Evolutionary conservation across 495 filamentous ascomycete genomes (phyloP).

Genomic region (Rhypophila decipiens): DNA sequence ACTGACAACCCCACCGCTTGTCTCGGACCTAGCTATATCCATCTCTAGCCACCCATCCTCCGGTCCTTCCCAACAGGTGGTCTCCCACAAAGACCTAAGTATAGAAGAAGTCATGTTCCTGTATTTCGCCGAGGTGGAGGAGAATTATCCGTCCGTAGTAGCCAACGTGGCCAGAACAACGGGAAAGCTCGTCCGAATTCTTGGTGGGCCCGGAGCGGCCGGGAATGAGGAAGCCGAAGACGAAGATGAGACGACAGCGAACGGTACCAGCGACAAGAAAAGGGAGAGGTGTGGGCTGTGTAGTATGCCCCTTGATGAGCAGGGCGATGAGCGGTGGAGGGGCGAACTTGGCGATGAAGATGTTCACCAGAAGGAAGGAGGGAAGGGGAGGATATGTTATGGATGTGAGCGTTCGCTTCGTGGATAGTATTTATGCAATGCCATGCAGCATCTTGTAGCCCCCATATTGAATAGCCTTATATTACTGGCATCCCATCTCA

Average conservation of each 20-base stretch:
- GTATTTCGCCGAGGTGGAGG: slow-evolving; percentile 83
- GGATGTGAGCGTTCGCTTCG: slow-evolving; percentile 45
- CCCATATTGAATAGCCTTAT: too few species aligned
- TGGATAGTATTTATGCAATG: slow-evolving; percentile 16
- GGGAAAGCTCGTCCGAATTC: slow-evolving; percentile 56
- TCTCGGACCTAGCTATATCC: slow-evolving; percentile 6
- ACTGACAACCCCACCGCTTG: slow-evolving; percentile 21
- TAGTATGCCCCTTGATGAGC: slow-evolving; percentile 42
- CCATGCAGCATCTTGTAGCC: too few species aligned
- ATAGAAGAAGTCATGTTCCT: slow-evolving; percentile 87
- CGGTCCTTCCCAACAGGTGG: slow-evolving; percentile 21
- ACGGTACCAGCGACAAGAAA: not conserved
- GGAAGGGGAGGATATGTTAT: slow-evolving; percentile 36
- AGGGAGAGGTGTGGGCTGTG: slow-evolving; percentile 45
- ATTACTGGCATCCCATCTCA: too few species aligned
- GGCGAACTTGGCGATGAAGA: slow-evolving; percentile 37
- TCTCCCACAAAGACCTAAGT: slow-evolving; percentile 66
- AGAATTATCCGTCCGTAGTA: slow-evolving; percentile 84
- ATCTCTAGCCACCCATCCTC: not conserved
- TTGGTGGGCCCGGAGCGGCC: not conserved
- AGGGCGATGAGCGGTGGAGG: slow-evolving; percentile 42
- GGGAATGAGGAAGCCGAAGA: not conserved
- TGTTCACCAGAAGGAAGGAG: slow-evolving; percentile 5
- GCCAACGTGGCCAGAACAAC: slow-evolving; percentile 88
- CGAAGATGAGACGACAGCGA: not conserved